These are phyloP conservation scores for Tephrocybe sp. DNA, from an alignment of 768 basidiomycete genomes.

Conservation along the genomic window DNA sequence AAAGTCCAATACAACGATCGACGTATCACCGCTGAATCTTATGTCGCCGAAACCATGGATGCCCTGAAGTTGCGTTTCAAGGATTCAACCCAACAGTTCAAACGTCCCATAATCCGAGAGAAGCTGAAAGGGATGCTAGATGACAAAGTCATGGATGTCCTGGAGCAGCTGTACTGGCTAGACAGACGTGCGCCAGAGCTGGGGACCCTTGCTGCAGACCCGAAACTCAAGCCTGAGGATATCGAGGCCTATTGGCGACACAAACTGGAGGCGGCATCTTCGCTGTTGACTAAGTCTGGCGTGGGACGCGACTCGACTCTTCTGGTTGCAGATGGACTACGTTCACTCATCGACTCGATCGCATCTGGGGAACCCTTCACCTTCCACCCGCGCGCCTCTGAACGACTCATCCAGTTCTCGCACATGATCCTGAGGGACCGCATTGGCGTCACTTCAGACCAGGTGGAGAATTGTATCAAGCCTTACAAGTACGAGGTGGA, in stretches of 20 bases:
- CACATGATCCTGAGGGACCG: slow-evolving; percentile 92
- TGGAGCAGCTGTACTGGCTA: slow-evolving; percentile 96
- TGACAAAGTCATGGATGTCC: slow-evolving; percentile 94
- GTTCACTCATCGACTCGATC: slow-evolving; percentile 87
- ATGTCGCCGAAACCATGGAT: slow-evolving; percentile 97
- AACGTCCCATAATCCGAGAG: slow-evolving; percentile 81
- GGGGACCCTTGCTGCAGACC: slow-evolving; percentile 62
- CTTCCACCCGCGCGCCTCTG: slow-evolving; percentile 84
- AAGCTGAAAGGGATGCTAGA: slow-evolving; percentile 93
- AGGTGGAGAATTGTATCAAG: slow-evolving; percentile 99
- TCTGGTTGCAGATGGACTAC: slow-evolving; percentile 91
- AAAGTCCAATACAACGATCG: slow-evolving; percentile 99
- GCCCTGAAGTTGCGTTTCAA: slow-evolving; percentile 87
- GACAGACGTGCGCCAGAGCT: slow-evolving; percentile 85
- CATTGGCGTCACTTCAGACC: slow-evolving; percentile 92
- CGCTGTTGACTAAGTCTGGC: slow-evolving; percentile 92
- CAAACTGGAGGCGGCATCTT: slow-evolving; percentile 93
- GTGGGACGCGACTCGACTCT: slow-evolving; percentile 92
- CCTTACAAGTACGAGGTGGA: slow-evolving; percentile 99
- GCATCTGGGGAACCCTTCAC: slow-evolving; percentile 88
- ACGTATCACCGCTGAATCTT: slow-evolving; percentile 91
- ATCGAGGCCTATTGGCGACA: slow-evolving; percentile 93
- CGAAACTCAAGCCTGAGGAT: slow-evolving; percentile 66
- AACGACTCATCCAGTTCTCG: slow-evolving; percentile 88
- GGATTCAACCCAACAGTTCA: slow-evolving; percentile 80